phyloP scores from a whole-genome alignment of 78 protist genomes.

The Emiliania huxleyi region DNA sequence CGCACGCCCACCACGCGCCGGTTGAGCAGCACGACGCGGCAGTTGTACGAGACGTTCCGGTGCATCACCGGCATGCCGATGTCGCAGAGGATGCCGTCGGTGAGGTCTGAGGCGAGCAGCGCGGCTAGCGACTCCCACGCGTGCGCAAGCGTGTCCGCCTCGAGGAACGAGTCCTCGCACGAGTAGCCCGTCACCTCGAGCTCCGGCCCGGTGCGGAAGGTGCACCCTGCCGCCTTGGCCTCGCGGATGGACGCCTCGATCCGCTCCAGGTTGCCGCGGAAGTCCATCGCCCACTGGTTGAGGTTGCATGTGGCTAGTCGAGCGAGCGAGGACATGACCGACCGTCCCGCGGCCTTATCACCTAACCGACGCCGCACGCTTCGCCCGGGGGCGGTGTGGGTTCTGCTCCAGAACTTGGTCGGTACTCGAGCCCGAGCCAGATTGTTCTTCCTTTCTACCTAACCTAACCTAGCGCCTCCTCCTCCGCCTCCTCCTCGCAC shows the following conservation, averaged over 20 bases:
- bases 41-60: slow-evolving; percentile 74
- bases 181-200: slow-evolving; percentile 53
- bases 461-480: no score
- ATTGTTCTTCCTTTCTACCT: no score
- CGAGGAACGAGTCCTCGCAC: slow-evolving; percentile 75
- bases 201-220: slow-evolving; percentile 63
- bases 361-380: no score
- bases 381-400: no score
- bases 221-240: slow-evolving; percentile 34
- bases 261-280: slow-evolving; percentile 72
- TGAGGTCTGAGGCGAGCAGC: not conserved
- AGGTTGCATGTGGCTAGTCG: slow-evolving; percentile 79
- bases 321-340: no score
- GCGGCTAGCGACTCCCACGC: slow-evolving; percentile 66
- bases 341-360: no score
- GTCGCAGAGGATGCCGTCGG: slow-evolving; percentile 73
- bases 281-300: slow-evolving; percentile 87
- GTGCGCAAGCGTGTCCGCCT: slow-evolving; percentile 76
- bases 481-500: no score
- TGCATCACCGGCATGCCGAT: slow-evolving; percentile 80
- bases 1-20: slow-evolving; percentile 57
- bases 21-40: slow-evolving; percentile 67
- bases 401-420: no score
- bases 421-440: no score
- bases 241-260: slow-evolving; percentile 35